Conservation (phyloP, 2,329 filamentous ascomycete species). For the Davidsoniella virescens region DNA sequence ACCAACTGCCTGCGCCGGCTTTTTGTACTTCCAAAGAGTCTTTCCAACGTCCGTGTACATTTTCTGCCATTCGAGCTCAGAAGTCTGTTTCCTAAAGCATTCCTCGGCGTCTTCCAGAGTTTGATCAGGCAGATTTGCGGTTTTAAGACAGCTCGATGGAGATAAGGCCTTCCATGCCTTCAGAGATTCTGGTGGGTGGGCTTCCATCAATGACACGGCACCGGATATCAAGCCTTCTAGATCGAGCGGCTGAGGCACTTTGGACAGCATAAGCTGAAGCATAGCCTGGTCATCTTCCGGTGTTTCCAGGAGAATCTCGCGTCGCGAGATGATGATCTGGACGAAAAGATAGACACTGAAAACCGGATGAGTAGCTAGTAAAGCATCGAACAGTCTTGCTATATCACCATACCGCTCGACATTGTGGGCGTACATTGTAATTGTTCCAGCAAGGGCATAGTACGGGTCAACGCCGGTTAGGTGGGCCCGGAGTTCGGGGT, state of each 20-base stretch:
- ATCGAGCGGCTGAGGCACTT: constrained; percentile 66
- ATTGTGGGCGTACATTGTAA: constrained; percentile 95
- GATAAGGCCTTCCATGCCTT: constrained; percentile 60
- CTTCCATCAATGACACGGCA: constrained; percentile 45
- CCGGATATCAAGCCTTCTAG: constrained; percentile 59
- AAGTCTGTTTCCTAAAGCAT: constrained; percentile 55
- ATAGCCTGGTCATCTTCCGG: constrained; percentile 75
- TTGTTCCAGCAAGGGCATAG: constrained; percentile 80
- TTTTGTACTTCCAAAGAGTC: constrained; percentile 33
- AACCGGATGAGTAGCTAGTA: constrained; percentile 73
- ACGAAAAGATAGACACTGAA: constrained; percentile 87
- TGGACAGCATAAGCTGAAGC: constrained; percentile 74
- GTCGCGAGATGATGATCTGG: constrained; percentile 66
- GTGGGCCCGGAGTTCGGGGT: constrained; percentile 56
- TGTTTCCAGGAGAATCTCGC: constrained; percentile 74
- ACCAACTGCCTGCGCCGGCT: constrained; percentile 43
- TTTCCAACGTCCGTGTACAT: constrained; percentile 10
- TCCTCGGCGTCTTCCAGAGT: constrained; percentile 47
- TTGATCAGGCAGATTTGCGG: constrained; percentile 40
- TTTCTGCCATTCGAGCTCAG: constrained; percentile 38
- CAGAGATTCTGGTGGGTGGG: constrained; percentile 56
- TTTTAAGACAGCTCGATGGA: constrained; percentile 67
- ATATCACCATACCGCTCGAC: constrained; percentile 83
- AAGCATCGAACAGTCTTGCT: constrained; percentile 77
- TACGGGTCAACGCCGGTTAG: constrained; percentile 69